A percentile compares a stretch with the other conserved stretches of the same genome.
These are phyloP conservation scores for Mrakia gelida DNA, from an alignment of 768 basidiomycete genomes.

Conservation along the genomic window DNA sequence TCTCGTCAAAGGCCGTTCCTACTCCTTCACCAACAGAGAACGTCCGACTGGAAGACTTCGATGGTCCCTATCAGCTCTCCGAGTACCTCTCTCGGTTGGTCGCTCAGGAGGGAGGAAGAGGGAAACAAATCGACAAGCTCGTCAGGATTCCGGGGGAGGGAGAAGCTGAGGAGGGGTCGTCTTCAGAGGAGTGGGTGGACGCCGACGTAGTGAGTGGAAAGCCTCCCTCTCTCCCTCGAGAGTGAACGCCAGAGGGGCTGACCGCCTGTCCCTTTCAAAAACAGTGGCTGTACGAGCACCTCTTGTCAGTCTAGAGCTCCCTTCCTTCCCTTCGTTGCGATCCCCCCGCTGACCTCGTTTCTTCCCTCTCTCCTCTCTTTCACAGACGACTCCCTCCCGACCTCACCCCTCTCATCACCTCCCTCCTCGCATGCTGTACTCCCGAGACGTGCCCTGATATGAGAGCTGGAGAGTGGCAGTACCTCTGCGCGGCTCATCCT, in stretches of 20 bases:
- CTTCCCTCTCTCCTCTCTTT: not conserved
- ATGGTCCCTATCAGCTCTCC: constrained; percentile 22
- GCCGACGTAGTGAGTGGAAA: constrained; percentile 12
- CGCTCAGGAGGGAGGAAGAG: not conserved
- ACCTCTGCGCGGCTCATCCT: constrained; percentile 87
- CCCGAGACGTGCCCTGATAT: constrained; percentile 86
- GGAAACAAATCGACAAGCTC: not conserved
- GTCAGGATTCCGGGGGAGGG: constrained; percentile 14
- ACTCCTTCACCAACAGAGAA: not conserved
- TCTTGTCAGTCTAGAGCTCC: constrained; percentile 37
- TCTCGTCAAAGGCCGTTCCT: not conserved
- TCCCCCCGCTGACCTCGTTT: not conserved
- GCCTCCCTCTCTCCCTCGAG: not conserved
- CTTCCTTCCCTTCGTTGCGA: not conserved
- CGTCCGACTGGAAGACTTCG: constrained; percentile 7
- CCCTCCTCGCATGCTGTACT: constrained; percentile 54
- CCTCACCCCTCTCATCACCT: constrained; percentile 41
- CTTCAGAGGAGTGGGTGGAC: constrained; percentile 11
- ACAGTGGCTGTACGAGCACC: constrained; percentile 47
- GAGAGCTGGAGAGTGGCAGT: constrained; percentile 99
- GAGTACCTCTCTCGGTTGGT: constrained; percentile 25
- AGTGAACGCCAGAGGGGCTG: not conserved
- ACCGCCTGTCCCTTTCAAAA: not conserved
- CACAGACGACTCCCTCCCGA: constrained; percentile 44
- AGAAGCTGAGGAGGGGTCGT: not conserved